These are phyloP conservation scores for Leishmania major DNA, from an alignment of 208 protist genomes.

Conservation along the genomic window DNA sequence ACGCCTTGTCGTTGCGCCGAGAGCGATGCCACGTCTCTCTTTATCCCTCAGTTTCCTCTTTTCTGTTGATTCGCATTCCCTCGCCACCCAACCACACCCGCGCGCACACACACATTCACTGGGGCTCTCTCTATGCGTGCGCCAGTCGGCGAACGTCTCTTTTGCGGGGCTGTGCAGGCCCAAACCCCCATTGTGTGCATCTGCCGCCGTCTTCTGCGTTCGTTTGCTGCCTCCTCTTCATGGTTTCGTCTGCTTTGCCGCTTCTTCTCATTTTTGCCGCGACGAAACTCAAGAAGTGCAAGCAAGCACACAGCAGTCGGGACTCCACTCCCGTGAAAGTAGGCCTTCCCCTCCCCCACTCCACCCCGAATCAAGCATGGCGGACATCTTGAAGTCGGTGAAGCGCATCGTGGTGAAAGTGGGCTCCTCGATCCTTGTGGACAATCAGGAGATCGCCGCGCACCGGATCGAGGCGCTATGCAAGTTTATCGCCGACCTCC, in stretches of 20 bases:
- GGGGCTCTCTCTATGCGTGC: too few relatives aligned
- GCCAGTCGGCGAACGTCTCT: too few relatives aligned
- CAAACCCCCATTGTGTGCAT: not conserved
- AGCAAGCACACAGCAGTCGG: not conserved
- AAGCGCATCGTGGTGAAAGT: constrained; percentile 80
- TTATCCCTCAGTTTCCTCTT: not conserved
- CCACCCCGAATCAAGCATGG: not conserved
- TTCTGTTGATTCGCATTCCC: too few relatives aligned
- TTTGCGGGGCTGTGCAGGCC: not conserved
- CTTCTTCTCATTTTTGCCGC: not conserved
- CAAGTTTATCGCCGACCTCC: constrained; percentile 56
- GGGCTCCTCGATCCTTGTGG: constrained; percentile 60
- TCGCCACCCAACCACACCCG: too few relatives aligned
- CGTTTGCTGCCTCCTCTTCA: not conserved
- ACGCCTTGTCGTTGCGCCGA: too few relatives aligned
- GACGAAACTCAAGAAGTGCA: not conserved
- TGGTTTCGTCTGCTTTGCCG: not conserved
- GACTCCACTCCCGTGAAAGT: not conserved
- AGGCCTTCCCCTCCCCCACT: not conserved
- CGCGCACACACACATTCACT: too few relatives aligned
- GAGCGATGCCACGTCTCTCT: not conserved
- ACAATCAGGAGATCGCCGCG: constrained; percentile 46
- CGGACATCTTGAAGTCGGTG: constrained; percentile 22
- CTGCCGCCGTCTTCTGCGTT: not conserved
- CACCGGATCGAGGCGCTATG: constrained; percentile 59